A percentile compares a stretch with the other conserved stretches of the same genome.
Conservation (phyloP, 116 monocot species). For the Cymodocea nodosa region DNA sequence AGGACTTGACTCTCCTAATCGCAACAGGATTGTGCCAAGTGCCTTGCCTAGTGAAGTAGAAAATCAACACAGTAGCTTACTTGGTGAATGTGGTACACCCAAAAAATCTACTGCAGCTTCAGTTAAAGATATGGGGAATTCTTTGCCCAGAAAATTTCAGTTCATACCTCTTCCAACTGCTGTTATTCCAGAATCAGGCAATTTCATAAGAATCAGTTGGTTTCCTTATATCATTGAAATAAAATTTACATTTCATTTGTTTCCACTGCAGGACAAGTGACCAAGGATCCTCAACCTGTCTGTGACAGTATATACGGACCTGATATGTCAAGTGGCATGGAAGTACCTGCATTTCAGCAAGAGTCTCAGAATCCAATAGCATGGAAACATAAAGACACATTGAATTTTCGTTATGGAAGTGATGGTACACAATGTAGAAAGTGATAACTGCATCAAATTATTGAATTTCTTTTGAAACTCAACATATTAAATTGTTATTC, state of each 20-base stretch:
- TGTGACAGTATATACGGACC: neutral
- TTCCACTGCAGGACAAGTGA: neutral
- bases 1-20: conserved; percentile 24
- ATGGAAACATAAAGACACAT: conserved; percentile 10
- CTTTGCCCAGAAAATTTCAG: conserved; percentile 7
- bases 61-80: conserved; percentile 6
- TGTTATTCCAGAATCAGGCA: conserved; percentile 39
- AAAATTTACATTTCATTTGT: neutral
- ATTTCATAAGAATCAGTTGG: neutral
- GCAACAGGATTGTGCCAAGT: conserved; percentile 4
- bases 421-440: neutral
- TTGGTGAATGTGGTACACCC: conserved; percentile 6
- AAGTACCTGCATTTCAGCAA: conserved; percentile 13
- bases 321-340: neutral
- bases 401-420: conserved; percentile 4
- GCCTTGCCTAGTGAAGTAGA: conserved; percentile 14
- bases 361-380: conserved; percentile 10
- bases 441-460: neutral
- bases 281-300: neutral
- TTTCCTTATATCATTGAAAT: neutral
- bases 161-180: conserved; percentile 9
- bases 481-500: neutral
- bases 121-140: conserved; percentile 8
- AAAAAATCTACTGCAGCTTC: conserved; percentile 13
- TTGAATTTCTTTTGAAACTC: too few species aligned